Evolutionary conservation across 2,329 filamentous ascomycete genomes (phyloP).

Genomic region (Pseudopithomyces chartarum): DNA sequence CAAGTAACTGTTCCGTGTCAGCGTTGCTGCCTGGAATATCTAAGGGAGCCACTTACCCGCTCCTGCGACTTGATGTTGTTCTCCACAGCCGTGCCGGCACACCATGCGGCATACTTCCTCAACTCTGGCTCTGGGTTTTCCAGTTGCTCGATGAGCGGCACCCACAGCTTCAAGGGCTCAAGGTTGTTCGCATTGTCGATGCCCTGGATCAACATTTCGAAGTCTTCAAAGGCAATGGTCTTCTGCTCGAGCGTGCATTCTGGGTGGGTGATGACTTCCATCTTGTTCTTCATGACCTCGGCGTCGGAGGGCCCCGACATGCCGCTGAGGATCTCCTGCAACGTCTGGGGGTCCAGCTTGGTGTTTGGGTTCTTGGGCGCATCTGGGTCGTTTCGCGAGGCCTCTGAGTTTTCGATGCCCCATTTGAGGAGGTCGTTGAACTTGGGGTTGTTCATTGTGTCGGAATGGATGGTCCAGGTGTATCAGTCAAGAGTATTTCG

Average conservation of each 20-base stretch:
- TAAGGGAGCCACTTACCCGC: conserved; percentile 51
- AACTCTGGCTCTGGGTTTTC: conserved; percentile 71
- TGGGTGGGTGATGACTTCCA: conserved; percentile 67
- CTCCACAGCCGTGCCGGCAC: conserved; percentile 90
- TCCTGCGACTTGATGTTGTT: conserved; percentile 91
- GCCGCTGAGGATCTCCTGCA: conserved; percentile 78
- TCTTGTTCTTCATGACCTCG: conserved; percentile 85
- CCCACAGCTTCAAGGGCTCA: conserved; percentile 78
- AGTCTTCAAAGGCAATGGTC: conserved; percentile 31
- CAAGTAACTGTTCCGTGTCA: conserved; percentile 52
- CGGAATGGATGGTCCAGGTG: neutral
- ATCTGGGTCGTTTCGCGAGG: conserved; percentile 41
- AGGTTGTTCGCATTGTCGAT: conserved; percentile 98
- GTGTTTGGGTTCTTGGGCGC: conserved; percentile 41
- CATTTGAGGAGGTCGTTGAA: conserved; percentile 82
- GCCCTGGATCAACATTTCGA: conserved; percentile 32
- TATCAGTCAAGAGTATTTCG: neutral
- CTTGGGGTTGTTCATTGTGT: conserved; percentile 61
- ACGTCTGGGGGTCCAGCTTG: conserved; percentile 69
- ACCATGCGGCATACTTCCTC: conserved; percentile 89
- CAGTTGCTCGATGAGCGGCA: conserved; percentile 74
- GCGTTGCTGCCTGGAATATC: neutral
- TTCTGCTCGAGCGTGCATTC: conserved; percentile 61
- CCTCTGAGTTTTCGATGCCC: conserved; percentile 68
- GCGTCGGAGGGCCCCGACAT: conserved; percentile 68